These are phyloP conservation scores for Intubia oerlemansii DNA, from an alignment of 2,329 filamentous ascomycete species.

Conservation along the genomic window DNA sequence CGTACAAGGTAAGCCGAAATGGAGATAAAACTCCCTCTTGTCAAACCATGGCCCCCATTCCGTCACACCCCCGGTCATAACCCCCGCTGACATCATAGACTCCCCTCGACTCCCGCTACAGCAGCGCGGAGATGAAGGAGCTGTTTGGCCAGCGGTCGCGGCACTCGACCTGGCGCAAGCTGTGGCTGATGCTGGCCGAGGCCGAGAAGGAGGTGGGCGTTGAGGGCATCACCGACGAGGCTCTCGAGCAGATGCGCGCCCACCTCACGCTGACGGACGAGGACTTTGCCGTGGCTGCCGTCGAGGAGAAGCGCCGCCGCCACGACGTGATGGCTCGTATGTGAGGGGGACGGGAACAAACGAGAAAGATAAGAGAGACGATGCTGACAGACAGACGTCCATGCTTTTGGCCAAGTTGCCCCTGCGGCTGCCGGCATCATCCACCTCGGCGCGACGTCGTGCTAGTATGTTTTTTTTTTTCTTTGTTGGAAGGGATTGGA, in stretches of 20 bases:
- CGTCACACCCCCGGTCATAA: no score
- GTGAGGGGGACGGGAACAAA: no score
- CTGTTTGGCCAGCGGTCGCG: slow-evolving; percentile 63
- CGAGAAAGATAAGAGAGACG: neutral
- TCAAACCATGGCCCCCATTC: neutral
- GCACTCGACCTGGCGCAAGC: slow-evolving; percentile 58
- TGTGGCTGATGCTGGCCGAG: slow-evolving; percentile 75
- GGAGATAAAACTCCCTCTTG: neutral
- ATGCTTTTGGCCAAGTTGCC: slow-evolving; percentile 51
- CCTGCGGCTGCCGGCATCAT: slow-evolving; percentile 68
- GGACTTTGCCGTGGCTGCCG: slow-evolving; percentile 51
- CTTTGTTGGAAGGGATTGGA: no score
- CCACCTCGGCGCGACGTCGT: slow-evolving; percentile 45
- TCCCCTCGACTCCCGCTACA: slow-evolving; percentile 50
- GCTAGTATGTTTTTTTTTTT: slow-evolving; percentile 14
- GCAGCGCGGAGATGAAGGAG: slow-evolving; percentile 51
- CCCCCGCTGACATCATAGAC: slow-evolving; percentile 27
- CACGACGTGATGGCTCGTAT: slow-evolving; percentile 21
- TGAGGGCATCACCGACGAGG: slow-evolving; percentile 45
- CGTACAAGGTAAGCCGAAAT: slow-evolving; percentile 4
- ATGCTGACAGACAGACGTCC: slow-evolving; percentile 29
- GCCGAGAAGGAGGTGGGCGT: slow-evolving; percentile 64
- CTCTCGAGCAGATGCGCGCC: slow-evolving; percentile 55
- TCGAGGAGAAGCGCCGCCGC: slow-evolving; percentile 53
- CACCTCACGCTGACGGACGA: slow-evolving; percentile 21